Conservation (phyloP, 345 rosid species). For the Turnera subulata region DNA sequence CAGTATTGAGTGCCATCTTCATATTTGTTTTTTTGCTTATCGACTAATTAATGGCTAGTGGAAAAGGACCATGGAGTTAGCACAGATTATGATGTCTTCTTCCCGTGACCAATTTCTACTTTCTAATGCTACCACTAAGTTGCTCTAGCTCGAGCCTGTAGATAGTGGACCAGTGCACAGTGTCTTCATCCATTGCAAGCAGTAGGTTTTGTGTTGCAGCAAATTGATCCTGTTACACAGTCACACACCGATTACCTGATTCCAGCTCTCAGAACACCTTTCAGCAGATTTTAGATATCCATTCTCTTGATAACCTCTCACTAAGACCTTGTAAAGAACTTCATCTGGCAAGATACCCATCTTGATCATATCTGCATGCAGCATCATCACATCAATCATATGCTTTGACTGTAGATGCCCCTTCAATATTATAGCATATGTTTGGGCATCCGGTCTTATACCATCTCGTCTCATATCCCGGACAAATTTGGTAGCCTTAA, state of each 20-base stretch:
- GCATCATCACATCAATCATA: constrained; percentile 45
- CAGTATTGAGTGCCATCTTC: too few relatives aligned
- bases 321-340: constrained; percentile 28
- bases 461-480: constrained; percentile 47
- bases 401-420: constrained; percentile 46
- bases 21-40: too few relatives aligned
- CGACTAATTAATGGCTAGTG: too few relatives aligned
- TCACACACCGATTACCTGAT: neutral
- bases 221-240: neutral
- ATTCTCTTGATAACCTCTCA: constrained; percentile 38
- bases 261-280: constrained; percentile 25
- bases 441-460: constrained; percentile 37
- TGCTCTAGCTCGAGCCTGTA: too few relatives aligned
- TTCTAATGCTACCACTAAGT: too few relatives aligned
- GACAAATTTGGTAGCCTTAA: constrained; percentile 52
- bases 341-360: constrained; percentile 49
- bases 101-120: too few relatives aligned
- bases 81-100: too few relatives aligned
- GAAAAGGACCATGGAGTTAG: too few relatives aligned
- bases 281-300: constrained; percentile 38
- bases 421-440: constrained; percentile 31
- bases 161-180: too few relatives aligned
- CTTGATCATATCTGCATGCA: constrained; percentile 69
- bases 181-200: too few relatives aligned
- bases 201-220: neutral